Base-by-base conservation (phyloP, 768 basidiomycete genomes). In the Amyloporia xantha region DNA sequence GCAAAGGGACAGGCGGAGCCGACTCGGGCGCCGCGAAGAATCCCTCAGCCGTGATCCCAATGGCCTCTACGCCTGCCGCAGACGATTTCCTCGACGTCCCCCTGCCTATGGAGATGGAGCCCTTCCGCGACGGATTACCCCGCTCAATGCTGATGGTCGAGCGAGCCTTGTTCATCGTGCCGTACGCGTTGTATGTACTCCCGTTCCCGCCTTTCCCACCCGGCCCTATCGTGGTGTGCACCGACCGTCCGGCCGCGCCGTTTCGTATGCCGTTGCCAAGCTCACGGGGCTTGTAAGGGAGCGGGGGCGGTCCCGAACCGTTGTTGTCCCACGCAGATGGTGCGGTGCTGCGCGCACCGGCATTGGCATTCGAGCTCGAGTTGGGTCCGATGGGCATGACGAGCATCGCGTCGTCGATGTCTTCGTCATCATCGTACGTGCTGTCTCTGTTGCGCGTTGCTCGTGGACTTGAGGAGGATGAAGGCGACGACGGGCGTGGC, bases 41-140 rank as follows among this genome's bases (percentile, higher is more conserved):
- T 0, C 89, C 90, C 19, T 73, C 74, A 27, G 86, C 89, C 26
- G 84, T 88, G 40, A 91, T 72, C n/a, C 87, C 75, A 39, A 84
- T 62, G 23, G 87, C 83, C 67, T 86, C 84, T 49, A 91, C 89
- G 25, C 78, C 84, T 19, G 86, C 79, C 13, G 84, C 89, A 45
- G 74, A 72, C 38, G 76, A 66, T 69, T 88, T 89, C n/a, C 51
- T 59, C 59, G 69, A 75, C 52, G 79, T 79, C 17, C 78, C 82
- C 30, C 79, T 67, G 46, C 86, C 84, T 48, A 87, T 63, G 12
- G 80, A 69, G 51, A 86, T 82, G n/a, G 82, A 79, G 7, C 82
- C 79, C 59, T 69, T 71, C 50, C 71, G 61, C 40, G 67, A 1
- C 55, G 62, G 51, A 44, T 49, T 56, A 27, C 61, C 60, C 15